Evolutionary conservation across 805 yeast genomes (phyloP).

Genomic region (Lachancea kluyveri): DNA sequence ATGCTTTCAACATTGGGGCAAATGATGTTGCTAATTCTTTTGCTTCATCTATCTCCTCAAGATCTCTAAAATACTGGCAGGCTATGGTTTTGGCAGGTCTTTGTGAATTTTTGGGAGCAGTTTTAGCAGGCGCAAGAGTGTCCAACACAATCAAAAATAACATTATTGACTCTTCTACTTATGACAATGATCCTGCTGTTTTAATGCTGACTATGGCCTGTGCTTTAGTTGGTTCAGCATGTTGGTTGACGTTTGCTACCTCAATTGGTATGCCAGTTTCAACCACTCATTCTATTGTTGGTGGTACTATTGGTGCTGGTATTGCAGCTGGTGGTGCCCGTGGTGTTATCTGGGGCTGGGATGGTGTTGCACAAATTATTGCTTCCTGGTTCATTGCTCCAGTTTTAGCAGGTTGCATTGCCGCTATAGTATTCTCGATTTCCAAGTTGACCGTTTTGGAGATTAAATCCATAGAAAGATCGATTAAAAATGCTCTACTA

Average conservation of each 20-base stretch:
- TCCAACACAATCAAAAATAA: slow-evolving; percentile 65
- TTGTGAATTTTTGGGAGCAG: slow-evolving; percentile 72
- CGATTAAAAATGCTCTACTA: slow-evolving; percentile 48
- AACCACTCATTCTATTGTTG: slow-evolving; percentile 74
- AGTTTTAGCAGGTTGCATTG: slow-evolving; percentile 55
- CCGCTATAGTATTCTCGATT: slow-evolving; percentile 50
- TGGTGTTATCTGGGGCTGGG: slow-evolving; percentile 69
- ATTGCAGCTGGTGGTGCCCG: slow-evolving; percentile 64
- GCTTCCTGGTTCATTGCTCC: slow-evolving; percentile 85
- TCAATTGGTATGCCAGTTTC: slow-evolving; percentile 70
- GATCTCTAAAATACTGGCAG: slow-evolving; percentile 65
- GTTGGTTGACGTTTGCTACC: slow-evolving; percentile 67
- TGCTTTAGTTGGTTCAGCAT: slow-evolving; percentile 67
- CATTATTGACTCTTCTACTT: slow-evolving; percentile 48
- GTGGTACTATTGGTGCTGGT: slow-evolving; percentile 69
- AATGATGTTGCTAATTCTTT: slow-evolving; percentile 79
- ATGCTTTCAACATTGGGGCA: slow-evolving; percentile 78
- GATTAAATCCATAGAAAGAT: slow-evolving; percentile 34
- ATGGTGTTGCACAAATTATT: slow-evolving; percentile 61
- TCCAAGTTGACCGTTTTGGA: slow-evolving; percentile 60
- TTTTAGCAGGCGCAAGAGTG: slow-evolving; percentile 66
- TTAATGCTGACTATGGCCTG: slow-evolving; percentile 70
- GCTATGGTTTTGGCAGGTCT: slow-evolving; percentile 67
- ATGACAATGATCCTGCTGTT: slow-evolving; percentile 55
- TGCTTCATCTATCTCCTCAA: slow-evolving; percentile 68